These are phyloP conservation scores for Apiotrichum laibachii DNA, from an alignment of 1,284 basidiomycete genomes.

Conservation along the genomic window DNA sequence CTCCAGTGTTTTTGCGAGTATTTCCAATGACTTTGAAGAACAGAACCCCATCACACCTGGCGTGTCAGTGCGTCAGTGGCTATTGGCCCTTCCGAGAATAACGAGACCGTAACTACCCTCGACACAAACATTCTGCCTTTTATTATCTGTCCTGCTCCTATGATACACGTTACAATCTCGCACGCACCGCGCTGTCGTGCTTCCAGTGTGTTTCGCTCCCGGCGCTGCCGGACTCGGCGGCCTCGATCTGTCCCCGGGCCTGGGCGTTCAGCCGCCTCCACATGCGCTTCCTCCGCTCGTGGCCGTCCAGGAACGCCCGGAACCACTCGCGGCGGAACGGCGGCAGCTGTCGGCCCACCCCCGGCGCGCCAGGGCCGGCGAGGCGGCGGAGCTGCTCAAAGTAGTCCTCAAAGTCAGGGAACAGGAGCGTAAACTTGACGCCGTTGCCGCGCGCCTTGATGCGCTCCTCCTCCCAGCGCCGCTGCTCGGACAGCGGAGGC, in stretches of 20 bases:
- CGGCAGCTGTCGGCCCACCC: conserved; percentile 9
- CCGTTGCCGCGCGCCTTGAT: conserved; percentile 10
- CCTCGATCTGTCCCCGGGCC: neutral
- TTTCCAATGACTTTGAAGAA: too few relatives aligned
- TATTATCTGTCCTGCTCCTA: too few relatives aligned
- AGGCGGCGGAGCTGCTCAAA: conserved; percentile 7
- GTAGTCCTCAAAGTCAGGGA: conserved; percentile 16
- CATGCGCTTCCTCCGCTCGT: conserved; percentile 13
- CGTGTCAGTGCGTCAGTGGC: too few relatives aligned
- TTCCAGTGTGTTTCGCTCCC: too few relatives aligned
- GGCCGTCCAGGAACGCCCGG: conserved; percentile 9
- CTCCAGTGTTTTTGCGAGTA: too few relatives aligned
- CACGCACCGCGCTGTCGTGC: too few relatives aligned
- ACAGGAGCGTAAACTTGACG: conserved; percentile 1
- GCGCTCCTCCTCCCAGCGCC: conserved; percentile 8
- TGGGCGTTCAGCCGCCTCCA: conserved; percentile 10
- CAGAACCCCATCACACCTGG: too few relatives aligned
- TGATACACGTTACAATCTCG: too few relatives aligned
- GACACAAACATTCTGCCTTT: too few relatives aligned
- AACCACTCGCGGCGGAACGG: conserved; percentile 11
- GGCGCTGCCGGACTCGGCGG: too few relatives aligned
- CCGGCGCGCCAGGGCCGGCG: conserved; percentile 2
- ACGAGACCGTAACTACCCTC: too few relatives aligned
- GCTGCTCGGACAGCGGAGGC: conserved; percentile 17
- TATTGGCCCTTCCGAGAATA: too few relatives aligned